Evolutionary conservation across 441 rosid species (phyloP).

Genomic region (Viola pubescens): DNA sequence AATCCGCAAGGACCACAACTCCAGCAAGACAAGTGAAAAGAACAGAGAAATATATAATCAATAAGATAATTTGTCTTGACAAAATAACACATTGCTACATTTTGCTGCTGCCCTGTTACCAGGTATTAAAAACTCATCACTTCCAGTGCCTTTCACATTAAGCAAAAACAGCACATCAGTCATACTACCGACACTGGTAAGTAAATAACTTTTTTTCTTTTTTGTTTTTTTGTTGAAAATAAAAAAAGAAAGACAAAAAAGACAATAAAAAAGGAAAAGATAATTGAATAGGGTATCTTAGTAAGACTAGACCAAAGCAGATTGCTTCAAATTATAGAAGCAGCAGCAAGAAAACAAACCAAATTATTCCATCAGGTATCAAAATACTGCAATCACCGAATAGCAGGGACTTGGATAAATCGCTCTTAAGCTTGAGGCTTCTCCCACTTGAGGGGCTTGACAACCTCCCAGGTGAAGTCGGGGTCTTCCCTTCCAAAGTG

Average conservation of each 20-base stretch:
- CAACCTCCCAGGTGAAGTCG: constrained; percentile 41
- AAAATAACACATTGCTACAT: constrained; percentile 10
- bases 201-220: not conserved
- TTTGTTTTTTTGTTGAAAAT: not conserved
- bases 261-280: not conserved
- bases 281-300: constrained; percentile 21
- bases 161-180: constrained; percentile 21
- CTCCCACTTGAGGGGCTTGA: constrained; percentile 38
- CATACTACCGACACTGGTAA: constrained; percentile 15
- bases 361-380: constrained; percentile 27
- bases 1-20: too few species aligned
- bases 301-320: constrained; percentile 17
- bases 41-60: not conserved
- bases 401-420: constrained; percentile 4
- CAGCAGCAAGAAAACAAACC: constrained; percentile 19
- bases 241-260: not conserved
- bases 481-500: constrained; percentile 40
- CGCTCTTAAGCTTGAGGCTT: constrained; percentile 26
- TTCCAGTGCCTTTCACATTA: constrained; percentile 18
- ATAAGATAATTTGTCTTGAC: not conserved
- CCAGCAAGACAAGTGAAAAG: too few species aligned
- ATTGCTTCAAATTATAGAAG: constrained; percentile 11
- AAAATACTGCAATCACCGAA: constrained; percentile 19
- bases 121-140: constrained; percentile 3
- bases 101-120: constrained; percentile 12